These are phyloP conservation scores for Trametes hirsuta DNA, from an alignment of 1,284 basidiomycete genomes.

Conservation along the genomic window DNA sequence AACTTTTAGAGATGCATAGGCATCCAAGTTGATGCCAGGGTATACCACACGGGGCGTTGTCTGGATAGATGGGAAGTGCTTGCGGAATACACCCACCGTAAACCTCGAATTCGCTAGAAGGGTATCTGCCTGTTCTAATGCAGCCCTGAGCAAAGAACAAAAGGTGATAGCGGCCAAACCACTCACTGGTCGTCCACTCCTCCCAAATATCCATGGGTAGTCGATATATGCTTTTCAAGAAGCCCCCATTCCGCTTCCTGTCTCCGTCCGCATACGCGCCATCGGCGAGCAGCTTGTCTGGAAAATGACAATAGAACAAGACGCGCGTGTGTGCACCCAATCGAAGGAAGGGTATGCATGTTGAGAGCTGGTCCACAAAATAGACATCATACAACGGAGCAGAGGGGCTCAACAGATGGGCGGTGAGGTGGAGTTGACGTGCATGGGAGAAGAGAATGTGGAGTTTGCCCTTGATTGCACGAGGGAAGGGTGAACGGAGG, in stretches of 20 bases:
- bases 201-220: constrained; percentile 91
- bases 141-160: not conserved
- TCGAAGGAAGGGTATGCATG: constrained; percentile 86
- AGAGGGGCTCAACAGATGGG: constrained; percentile 55
- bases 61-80: constrained; percentile 74
- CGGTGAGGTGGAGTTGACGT: constrained; percentile 82
- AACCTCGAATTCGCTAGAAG: constrained; percentile 94
- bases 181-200: constrained; percentile 85
- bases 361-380: constrained; percentile 94
- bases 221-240: constrained; percentile 80
- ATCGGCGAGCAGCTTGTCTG: constrained; percentile 88
- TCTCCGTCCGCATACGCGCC: constrained; percentile 71
- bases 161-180: not conserved
- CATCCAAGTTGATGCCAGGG: constrained; percentile 85
- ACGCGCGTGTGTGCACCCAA: constrained; percentile 72
- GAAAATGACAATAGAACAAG: constrained; percentile 98
- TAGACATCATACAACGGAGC: constrained; percentile 77
- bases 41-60: constrained; percentile 80
- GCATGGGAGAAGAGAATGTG: constrained; percentile 91
- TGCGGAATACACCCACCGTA: constrained; percentile 79
- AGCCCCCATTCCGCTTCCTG: constrained; percentile 41
- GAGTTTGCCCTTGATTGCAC: constrained; percentile 75
- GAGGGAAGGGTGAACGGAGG: constrained; percentile 78
- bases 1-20: constrained; percentile 55
- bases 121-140: constrained; percentile 80